A percentile compares a stretch with the other conserved stretches of the same genome.
Evolutionary conservation across 2,329 filamentous ascomycete species (phyloP).

Genomic region (Apiospora kogelbergensis): DNA sequence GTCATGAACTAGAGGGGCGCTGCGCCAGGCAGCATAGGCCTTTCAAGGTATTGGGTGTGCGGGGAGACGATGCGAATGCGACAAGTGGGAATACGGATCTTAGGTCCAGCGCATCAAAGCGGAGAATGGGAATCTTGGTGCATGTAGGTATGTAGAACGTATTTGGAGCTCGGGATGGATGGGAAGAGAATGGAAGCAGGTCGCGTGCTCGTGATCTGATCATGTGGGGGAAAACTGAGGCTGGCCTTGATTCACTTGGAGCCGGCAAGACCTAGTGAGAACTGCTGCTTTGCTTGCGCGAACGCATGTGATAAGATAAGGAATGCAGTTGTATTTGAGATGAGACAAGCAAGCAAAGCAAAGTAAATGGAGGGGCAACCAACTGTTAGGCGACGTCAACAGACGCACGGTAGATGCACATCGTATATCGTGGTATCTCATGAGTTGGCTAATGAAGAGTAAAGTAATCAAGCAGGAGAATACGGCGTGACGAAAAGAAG

Average conservation of each 20-base stretch:
- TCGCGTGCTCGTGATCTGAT: neutral
- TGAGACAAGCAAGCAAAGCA: neutral
- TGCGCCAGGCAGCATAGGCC: neutral
- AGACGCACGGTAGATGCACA: neutral
- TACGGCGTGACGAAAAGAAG: neutral
- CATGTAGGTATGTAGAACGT: neutral
- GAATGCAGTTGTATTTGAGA: neutral
- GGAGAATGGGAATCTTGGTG: neutral
- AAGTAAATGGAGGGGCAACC: neutral
- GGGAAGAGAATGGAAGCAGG: neutral
- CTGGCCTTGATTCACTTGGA: neutral
- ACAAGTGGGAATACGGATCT: neutral
- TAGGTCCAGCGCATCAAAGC: neutral
- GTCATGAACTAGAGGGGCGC: conserved; percentile 5
- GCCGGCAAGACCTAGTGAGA: neutral
- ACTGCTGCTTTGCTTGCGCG: neutral
- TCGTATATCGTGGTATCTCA: neutral
- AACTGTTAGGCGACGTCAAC: neutral
- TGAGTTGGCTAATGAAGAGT: too few species aligned
- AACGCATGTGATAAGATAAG: conserved; percentile 6
- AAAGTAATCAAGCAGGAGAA: neutral
- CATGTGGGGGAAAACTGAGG: neutral
- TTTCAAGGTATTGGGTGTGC: neutral
- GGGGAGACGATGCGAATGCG: neutral
- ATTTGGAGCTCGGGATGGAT: neutral